Evolutionary conservation across 164 flowering plant species (phyloP).

Genomic region (Vitis labrusca): DNA sequence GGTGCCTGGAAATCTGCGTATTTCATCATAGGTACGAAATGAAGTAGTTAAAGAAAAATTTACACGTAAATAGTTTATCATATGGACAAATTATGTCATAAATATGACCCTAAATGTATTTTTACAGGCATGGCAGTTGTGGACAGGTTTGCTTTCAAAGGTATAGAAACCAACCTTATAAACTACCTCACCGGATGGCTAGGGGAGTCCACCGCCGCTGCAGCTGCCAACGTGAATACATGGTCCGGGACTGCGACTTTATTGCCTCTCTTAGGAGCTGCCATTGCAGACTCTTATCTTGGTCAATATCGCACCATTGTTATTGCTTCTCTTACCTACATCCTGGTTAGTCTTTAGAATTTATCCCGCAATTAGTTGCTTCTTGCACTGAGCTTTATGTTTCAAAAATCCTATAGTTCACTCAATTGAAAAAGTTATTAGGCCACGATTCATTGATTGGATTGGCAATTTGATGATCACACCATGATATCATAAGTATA

Average conservation of each 20-base stretch:
- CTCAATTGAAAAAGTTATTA: too few species aligned
- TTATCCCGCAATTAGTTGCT: too few species aligned
- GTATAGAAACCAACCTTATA: conserved; percentile 32
- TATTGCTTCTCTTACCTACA: conserved; percentile 35
- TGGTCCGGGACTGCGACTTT: conserved; percentile 35
- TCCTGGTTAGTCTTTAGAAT: conserved; percentile 23
- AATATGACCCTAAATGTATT: too few species aligned
- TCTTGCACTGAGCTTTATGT: too few species aligned
- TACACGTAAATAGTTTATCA: too few species aligned
- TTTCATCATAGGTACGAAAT: conserved; percentile 46
- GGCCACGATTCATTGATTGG: too few species aligned
- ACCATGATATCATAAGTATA: too few species aligned
- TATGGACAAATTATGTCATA: too few species aligned
- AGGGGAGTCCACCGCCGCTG: conserved; percentile 36
- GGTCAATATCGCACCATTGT: conserved; percentile 45
- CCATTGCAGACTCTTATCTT: conserved; percentile 42
- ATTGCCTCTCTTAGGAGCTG: conserved; percentile 40
- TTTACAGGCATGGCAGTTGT: conserved; percentile 32
- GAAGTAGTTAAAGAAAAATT: too few species aligned
- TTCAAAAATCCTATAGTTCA: too few species aligned
- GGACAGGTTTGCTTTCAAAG: conserved; percentile 41
- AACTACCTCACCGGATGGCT: conserved; percentile 38
- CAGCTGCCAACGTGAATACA: conserved; percentile 38
- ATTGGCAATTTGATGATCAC: too few species aligned
- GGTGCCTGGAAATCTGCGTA: conserved; percentile 57